Percentiles rank a stretch among this genome's conserved stretches.
Conservation (phyloP, 805 yeast species). For the Candida incommunis region DNA sequence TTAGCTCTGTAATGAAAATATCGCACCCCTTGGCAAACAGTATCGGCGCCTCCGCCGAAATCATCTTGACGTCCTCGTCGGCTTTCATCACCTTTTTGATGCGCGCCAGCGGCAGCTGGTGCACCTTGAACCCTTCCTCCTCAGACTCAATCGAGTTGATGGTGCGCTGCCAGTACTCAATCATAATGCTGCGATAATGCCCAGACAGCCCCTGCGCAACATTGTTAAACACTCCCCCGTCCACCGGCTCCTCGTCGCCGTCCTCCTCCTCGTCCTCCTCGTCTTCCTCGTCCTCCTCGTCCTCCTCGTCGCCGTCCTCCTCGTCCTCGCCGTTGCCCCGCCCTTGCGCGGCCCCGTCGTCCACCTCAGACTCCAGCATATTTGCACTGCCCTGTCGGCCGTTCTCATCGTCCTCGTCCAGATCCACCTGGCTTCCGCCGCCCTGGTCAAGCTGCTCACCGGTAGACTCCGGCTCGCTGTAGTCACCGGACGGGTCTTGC, state of each 20-base stretch:
- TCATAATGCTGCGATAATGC: constrained; percentile 71
- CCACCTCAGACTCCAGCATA: no score
- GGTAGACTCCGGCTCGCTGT: no score
- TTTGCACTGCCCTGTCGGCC: no score
- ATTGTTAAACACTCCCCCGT: constrained; percentile 60
- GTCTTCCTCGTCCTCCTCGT: constrained; percentile 6
- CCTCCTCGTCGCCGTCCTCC: background rate
- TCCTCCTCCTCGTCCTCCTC: constrained; percentile 3
- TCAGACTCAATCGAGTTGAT: constrained; percentile 80
- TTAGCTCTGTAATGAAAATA: constrained; percentile 86
- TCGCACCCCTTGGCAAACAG: constrained; percentile 97
- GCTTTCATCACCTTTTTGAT: constrained; percentile 97
- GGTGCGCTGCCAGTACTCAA: constrained; percentile 95
- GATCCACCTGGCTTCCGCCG: no score
- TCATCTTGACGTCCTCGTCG: constrained; percentile 94
- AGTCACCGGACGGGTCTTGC: no score
- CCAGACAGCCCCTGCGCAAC: constrained; percentile 89
- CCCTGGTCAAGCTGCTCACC: no score
- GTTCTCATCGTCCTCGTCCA: no score
- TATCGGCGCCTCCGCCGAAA: constrained; percentile 96
- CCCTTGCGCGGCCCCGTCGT: no score
- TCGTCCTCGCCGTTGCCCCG: background rate
- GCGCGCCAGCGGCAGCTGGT: constrained; percentile 88
- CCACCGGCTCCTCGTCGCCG: constrained; percentile 20
- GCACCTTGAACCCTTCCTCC: constrained; percentile 84